phyloP scores from a whole-genome alignment of 2,329 filamentous ascomycete genomes.

The Emmonsiellopsis sp. region DNA sequence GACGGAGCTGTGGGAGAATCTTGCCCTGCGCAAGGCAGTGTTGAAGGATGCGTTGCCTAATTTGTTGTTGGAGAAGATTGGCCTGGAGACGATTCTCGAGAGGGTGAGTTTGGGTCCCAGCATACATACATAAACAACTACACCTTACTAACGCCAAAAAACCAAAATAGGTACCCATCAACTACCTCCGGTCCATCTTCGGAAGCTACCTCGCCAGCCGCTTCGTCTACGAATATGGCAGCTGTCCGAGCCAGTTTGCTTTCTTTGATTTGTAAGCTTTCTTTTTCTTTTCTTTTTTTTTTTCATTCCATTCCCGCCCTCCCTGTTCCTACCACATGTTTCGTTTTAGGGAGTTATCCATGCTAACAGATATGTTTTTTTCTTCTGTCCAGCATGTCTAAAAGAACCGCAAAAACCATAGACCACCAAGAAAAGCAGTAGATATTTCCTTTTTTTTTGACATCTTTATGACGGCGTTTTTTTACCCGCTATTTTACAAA shows the following conservation, averaged over 20 bases:
- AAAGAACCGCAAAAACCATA: constrained; percentile 1
- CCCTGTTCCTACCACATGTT: neutral
- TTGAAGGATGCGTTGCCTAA: constrained; percentile 77
- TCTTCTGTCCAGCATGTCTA: constrained; percentile 1
- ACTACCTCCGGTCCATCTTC: constrained; percentile 89
- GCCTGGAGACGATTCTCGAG: constrained; percentile 74
- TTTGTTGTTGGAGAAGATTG: constrained; percentile 78
- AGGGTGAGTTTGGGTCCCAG: constrained; percentile 45
- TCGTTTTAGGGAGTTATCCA: too few species aligned
- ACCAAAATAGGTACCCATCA: constrained; percentile 60
- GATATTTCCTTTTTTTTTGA: too few species aligned
- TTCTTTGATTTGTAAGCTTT: constrained; percentile 91
- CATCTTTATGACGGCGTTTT: neutral
- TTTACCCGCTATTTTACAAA: neutral
- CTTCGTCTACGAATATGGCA: constrained; percentile 93
- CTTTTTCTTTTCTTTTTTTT: neutral
- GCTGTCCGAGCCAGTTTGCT: constrained; percentile 86
- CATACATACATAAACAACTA: constrained; percentile 13
- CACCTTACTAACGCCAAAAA: neutral
- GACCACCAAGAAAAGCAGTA: neutral
- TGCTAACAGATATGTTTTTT: neutral
- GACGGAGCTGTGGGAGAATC: constrained; percentile 82
- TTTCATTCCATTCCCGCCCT: neutral
- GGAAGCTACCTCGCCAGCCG: constrained; percentile 89
- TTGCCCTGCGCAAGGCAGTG: constrained; percentile 65